Evolutionary conservation across 805 yeast species (phyloP), one percentile per base, ranked within the genome.

Genomic region (Starmerella kuoi): DNA sequence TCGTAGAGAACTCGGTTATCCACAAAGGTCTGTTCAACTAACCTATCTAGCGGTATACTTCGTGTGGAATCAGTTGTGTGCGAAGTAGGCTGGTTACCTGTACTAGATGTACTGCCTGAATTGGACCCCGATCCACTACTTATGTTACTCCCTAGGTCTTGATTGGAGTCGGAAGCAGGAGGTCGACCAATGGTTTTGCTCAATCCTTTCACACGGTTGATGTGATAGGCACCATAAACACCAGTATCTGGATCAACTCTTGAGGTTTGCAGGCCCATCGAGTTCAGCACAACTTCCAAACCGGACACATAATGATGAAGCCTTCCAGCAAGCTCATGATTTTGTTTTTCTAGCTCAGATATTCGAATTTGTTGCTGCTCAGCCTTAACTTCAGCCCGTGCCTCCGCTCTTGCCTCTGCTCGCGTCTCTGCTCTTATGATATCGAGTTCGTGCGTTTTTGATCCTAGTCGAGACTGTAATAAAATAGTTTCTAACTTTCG

Each of bases 241-340:
- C 49, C 46, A 2, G 41, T 35, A 4, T 46, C 49, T 6, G 44
- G 39, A 22, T 46, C 45, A 21, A 43, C 41, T 3, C 50, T 37
- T 23, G 41, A 39, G 3, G 82, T 67, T 28, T 85, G 67, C 36
- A 86, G 64, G 0, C 96, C 95, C 67, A 86, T 76, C 3, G 79
- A 69, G 55, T 82, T 93, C 25, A 83, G 62, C 3, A 79, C 62
- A 37, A 71, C 63, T 44, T 87, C 77, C 34, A 69, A 67, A 11
- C 62, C 55, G 31, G 48, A 41, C 36, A 60, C 26, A 12, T 45
- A 41, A 7, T 31, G 33, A 20, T 26, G 27, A 8, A 42, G 46
- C 9, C 45, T 34, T 6, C 23, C 23, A 12, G 40, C 26, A 3
- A 48, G 35, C 17, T 41, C 49, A 9, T 26, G 40, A 31, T 45